Conservation (phyloP, 2,329 filamentous ascomycete species). For the Penicillium glabrum region DNA sequence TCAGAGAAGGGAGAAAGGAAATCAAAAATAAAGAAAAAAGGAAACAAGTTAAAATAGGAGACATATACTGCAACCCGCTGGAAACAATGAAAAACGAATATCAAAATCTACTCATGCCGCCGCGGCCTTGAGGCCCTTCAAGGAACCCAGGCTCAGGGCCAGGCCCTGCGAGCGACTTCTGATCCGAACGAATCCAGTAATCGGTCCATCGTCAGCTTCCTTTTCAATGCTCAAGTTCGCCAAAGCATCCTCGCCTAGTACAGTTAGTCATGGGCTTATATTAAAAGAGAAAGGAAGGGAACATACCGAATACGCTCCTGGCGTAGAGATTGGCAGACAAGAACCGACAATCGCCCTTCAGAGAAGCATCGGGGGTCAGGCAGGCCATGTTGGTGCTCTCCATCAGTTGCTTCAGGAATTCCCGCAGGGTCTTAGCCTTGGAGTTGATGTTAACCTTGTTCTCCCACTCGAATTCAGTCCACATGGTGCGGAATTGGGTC, state of each 20-base stretch:
- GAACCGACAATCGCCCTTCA: slow-evolving; percentile 98
- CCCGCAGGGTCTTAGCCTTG: slow-evolving; percentile 85
- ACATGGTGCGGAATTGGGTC: slow-evolving; percentile 99
- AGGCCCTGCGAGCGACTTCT: slow-evolving; percentile 94
- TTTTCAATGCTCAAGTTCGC: slow-evolving; percentile 98
- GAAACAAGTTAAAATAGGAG: slow-evolving; percentile 17
- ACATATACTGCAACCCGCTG: slow-evolving; percentile 31
- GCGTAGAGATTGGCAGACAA: slow-evolving; percentile 96
- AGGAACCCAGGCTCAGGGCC: slow-evolving; percentile 85
- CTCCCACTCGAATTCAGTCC: slow-evolving; percentile 99
- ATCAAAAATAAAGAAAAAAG: slow-evolving; percentile 11
- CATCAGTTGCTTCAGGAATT: slow-evolving; percentile 94
- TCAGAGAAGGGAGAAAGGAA: slow-evolving; percentile 8
- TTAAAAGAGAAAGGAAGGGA: neutral
- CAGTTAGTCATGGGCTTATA: slow-evolving; percentile 20
- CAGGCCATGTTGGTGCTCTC: slow-evolving; percentile 98
- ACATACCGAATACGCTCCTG: slow-evolving; percentile 93
- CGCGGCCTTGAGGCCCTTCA: slow-evolving; percentile 87
- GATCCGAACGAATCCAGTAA: slow-evolving; percentile 97
- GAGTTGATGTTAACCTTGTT: slow-evolving; percentile 99
- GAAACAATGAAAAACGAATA: slow-evolving; percentile 17
- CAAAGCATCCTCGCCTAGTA: slow-evolving; percentile 88
- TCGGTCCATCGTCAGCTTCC: slow-evolving; percentile 89
- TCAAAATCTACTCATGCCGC: slow-evolving; percentile 35
- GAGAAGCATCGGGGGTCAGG: slow-evolving; percentile 89